Base-by-base conservation (phyloP, 106 monocot species). In the Gastrodia elata region DNA sequence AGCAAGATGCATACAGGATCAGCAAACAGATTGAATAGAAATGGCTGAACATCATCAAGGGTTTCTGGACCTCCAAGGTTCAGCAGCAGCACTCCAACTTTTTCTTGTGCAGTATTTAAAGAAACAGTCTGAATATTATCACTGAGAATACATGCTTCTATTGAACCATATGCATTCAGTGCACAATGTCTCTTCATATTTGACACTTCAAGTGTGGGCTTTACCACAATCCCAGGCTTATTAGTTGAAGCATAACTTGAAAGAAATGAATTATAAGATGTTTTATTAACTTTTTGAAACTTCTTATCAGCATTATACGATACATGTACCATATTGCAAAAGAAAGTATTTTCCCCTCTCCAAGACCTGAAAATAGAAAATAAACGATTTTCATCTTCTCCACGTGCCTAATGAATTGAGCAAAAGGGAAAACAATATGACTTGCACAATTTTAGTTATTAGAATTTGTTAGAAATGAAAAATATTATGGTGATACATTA, bases 11-110 rank as follows among this genome's bases (percentile, higher is more conserved):
- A 42, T 84, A 94, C 94, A 37, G 94, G 94, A 83, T 94, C 94
- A 37, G 94, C 91, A 82, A 94, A 94, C 39, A 94, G 76, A 78
- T 91, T 94, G 89, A 85, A 94, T 4, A 94, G 75, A 76, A 94
- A 94, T 76, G 94, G 88, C 8, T 94, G 89, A 37, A 94, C 94
- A 82, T 94, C 94, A 44, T 92, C 71, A 27, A 95, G 91, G 22
- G 80, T 91, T 18, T 94, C 91, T 22, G 89, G 95, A 30, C 87
- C 96, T 52, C 92, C 96, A 73, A 96, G 92, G 67, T 96, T 96
- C 64, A 92, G 78, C 38, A 92, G 77, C 68, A 96, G 73, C 72
- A 96, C 96, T 35, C 92, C 82, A 67, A 84, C 65, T 64, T 76
- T 79, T 41, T 82, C 87, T 69, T 79, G 68, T 46, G 68, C 73